These are phyloP conservation scores for Apiospora hydei DNA, from an alignment of 2,329 filamentous ascomycete genomes.

Conservation along the genomic window DNA sequence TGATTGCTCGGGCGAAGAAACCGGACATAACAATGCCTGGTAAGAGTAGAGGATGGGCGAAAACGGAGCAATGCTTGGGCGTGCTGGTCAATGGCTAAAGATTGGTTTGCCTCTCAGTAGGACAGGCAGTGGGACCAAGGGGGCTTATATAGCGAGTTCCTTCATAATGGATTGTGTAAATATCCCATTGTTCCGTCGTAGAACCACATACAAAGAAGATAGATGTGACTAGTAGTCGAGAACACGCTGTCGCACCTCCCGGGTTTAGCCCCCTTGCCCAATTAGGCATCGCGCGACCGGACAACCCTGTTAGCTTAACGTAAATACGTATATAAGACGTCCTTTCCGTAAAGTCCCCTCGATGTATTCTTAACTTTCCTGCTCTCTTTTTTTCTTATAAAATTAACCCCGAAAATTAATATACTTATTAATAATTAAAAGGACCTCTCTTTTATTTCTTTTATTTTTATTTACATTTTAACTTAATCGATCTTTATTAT, in stretches of 20 bases:
- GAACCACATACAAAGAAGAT: neutral
- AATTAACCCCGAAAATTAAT: neutral
- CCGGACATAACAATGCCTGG: neutral
- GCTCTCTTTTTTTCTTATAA: neutral
- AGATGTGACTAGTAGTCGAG: conserved; percentile 1
- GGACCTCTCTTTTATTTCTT: neutral
- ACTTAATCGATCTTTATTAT: neutral
- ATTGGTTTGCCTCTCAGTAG: neutral
- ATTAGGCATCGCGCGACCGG: conserved; percentile 13
- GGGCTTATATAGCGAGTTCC: neutral
- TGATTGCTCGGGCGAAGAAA: neutral
- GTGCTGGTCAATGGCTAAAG: neutral
- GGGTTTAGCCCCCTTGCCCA: conserved; percentile 18
- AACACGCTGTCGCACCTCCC: conserved; percentile 22
- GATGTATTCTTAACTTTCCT: conserved; percentile 9
- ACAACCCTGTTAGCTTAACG: neutral
- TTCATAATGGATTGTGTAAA: neutral
- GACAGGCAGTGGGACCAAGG: neutral
- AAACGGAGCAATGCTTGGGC: neutral
- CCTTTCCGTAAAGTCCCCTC: neutral
- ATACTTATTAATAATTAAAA: neutral
- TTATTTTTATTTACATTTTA: neutral
- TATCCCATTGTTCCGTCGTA: neutral
- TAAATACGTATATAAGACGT: conserved; percentile 12
- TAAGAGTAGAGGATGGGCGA: neutral